Base-by-base conservation (phyloP, 768 basidiomycete species). In the Rhizopogon vinicolor region DNA sequence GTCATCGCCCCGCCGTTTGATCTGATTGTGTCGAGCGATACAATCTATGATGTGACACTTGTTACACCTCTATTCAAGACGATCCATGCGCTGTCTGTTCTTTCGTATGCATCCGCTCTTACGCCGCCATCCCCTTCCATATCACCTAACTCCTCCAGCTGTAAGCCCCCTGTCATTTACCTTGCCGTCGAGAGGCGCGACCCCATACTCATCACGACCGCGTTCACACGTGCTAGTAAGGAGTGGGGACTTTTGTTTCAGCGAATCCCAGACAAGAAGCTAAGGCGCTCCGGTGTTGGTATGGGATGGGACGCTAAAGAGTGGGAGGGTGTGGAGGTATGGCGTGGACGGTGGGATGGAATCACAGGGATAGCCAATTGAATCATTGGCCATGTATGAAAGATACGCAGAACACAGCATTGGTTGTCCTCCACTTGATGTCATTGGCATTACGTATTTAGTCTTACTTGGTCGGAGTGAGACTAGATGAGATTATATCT, bases 251-350 rank as follows among this genome's bases (percentile, higher is more conserved):
- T 91, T 65, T 65, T 70, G 6, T 71, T 83, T 13, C 78, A 80
- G 44, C 82, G 82, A 9, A 74, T 95, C 19, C 78, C 83, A 1
- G 75, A 72, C 16, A 78, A 72, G 39, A 87, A 84, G 64, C 62
- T 94, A 13, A 68, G 68, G 37, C 86, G 83, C 62, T 81, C 81
- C 4, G 71, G 92, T 58, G 75, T 73, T 12, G 80, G 82, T 3
- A 65, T 81, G 41, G 68, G 72, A 3, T 93, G 90, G 90, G 70
- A 72, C 12, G 76, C 71, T 62, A 77, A 78, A 6, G 91, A 91
- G 51, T 93, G 91, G 89, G 87, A 87, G 22, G 89, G 79, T 4
- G 76, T 93, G 25, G 90, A 94, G 71, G 76, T 95, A 43, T 93
- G 89, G 89, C 86, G 14, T 22, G 63, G 65, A 37, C 37, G 19